Evolutionary conservation across 768 basidiomycete genomes (phyloP), one percentile per base, ranked within the genome.

Genomic region (Saitozyma sp.): DNA sequence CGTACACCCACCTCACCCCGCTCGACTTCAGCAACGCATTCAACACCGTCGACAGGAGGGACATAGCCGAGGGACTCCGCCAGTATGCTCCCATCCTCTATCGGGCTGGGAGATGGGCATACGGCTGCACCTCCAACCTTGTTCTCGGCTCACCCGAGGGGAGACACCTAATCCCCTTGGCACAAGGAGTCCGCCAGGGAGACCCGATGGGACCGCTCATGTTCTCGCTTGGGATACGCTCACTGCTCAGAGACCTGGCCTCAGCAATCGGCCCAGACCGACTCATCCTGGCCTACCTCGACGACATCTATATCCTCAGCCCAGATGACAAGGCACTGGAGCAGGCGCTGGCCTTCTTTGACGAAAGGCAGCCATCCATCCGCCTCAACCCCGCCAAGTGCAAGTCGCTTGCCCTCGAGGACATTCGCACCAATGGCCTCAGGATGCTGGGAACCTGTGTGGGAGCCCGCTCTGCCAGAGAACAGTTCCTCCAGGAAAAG

Each of bases 11-110:
- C 29, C 38, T 69, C n/a, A 45, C 56, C 39, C 54, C 62, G 8
- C 59, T 71, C 14, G 73, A 75, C 60, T 53, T 61, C 48, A 41
- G 49, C 14, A 75, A 72, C 56, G 73, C 70, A 42, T 75, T 71
- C 64, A 70, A 69, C 58, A 58, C 66, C 9, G 14, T 62, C 38
- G 10, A 29, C 37, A 56, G 66, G 6, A 1, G 20, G 16, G 45
- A 17, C 19, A 41, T 63, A 14, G 61, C 50, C 20, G 43, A 53
- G 2, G 43, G 50, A 10, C 19, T 71, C n/a, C 38, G 43, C 10
- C 19, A 57, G 29, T 45, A 66, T 38, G 69, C 72, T 14, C 67
- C n/a, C 69, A 0, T 48, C 17, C 13, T 74, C 9, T 55, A 52
- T 19, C 59, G 59, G 37, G 16, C 54, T 9, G 54, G 29, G 37